These are phyloP conservation scores for Chlorella sp. DNA, from an alignment of 139 green algal genomes.

Conservation along the genomic window DNA sequence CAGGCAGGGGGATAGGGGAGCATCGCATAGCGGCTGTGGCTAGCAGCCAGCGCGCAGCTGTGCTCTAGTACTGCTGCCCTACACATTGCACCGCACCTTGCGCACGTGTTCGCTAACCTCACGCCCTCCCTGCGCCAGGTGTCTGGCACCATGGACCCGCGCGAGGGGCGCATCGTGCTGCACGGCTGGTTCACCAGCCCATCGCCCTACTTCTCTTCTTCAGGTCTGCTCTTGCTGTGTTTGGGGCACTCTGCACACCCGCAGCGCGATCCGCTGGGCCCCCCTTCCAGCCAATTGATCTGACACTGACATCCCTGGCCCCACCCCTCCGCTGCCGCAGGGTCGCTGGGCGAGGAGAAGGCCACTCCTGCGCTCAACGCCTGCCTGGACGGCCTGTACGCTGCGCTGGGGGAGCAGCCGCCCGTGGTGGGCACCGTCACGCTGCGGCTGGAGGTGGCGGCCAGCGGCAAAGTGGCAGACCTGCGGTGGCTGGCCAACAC, in stretches of 20 bases:
- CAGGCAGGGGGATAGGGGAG: not conserved
- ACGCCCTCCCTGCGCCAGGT: conserved; percentile 34
- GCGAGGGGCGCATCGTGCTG: conserved; percentile 75
- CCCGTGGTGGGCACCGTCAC: conserved; percentile 41
- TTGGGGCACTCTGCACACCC: not conserved
- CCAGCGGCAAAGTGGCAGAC: conserved; percentile 34
- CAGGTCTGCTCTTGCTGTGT: not conserved
- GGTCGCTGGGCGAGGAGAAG: conserved; percentile 52
- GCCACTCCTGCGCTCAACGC: conserved; percentile 50
- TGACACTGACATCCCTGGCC: too few species aligned
- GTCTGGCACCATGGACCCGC: conserved; percentile 66
- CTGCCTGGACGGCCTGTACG: conserved; percentile 50
- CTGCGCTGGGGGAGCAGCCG: conserved; percentile 48
- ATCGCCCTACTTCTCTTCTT: conserved; percentile 72
- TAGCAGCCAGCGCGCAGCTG: not conserved
- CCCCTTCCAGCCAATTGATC: not conserved
- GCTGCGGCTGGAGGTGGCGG: conserved; percentile 44
- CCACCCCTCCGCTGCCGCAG: not conserved
- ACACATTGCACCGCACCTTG: not conserved
- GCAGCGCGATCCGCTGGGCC: not conserved
- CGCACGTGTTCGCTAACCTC: not conserved
- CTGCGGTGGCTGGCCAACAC: conserved; percentile 63
- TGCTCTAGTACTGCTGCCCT: not conserved
- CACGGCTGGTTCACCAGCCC: conserved; percentile 88
- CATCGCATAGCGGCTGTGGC: not conserved